Base-by-base conservation (phyloP, 2,329 filamentous ascomycete genomes). In the Venturia effusa region DNA sequence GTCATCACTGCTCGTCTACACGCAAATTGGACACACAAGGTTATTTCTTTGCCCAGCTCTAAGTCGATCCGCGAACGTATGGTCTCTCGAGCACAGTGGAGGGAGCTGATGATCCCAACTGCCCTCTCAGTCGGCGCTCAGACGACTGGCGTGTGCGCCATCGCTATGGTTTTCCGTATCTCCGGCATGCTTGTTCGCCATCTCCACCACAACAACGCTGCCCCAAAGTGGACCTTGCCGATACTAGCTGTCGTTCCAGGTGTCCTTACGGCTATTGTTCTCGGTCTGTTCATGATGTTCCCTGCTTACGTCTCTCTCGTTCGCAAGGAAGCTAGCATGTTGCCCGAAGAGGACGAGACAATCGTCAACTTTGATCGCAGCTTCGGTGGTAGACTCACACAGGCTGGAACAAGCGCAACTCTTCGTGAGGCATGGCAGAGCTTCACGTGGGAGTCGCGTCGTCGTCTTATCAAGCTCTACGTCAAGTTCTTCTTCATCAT, bases 351-450 rank as follows among this genome's bases (percentile, higher is more conserved):
- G 22, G 83, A 92, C 68, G 88, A 95, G 76, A 86, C 90, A 32
- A 89, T 97, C 67, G 87, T 97, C 41, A 88, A 90, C 39, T 96
- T 97, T 70, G 93, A 97, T 79, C 89, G 92, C 68, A 88, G 87
- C 37, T 95, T 95, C 71, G 84, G 83, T 67, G 90, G 90, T 69
- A 88, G 86, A 72, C 37, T 64, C 22, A 24, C 34, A 32, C 59
- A 64, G 15, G 39, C 60, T 7, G 87, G 85, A 65, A 90, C 88
- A 63, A 83, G 81, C 67, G 89, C 90, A 68, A 86, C 84, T 68
- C 81, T 90, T 66, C 84, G 88, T 48, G 88, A 93, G 69, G 92
- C 91, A 0, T 92, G 91, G 89, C 82, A 80, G 69, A 89, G 85
- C 41, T 92, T 96, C 74, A 84, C 87, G 73, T 84, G 83, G 74